phyloP scores from a whole-genome alignment of 345 rosid species.

The Angophora floribunda region DNA sequence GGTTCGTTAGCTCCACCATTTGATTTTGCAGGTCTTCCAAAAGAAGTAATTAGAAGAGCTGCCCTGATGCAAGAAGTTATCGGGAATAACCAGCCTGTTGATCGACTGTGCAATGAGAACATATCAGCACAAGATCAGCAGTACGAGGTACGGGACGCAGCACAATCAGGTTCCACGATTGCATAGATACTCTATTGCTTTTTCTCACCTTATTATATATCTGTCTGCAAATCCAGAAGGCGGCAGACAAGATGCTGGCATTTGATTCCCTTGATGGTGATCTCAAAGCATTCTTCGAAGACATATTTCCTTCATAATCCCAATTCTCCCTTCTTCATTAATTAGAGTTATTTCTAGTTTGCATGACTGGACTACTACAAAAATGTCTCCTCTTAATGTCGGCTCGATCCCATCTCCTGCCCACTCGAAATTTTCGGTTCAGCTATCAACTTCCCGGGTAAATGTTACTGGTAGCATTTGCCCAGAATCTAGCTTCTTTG shows the following conservation, averaged over 20 bases:
- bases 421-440: neutral
- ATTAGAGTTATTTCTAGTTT: neutral
- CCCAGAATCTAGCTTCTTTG: neutral
- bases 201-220: neutral
- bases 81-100: conserved; percentile 34
- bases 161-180: neutral
- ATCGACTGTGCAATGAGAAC: conserved; percentile 42
- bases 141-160: conserved; percentile 34
- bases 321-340: neutral
- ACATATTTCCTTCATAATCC: conserved; percentile 25
- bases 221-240: conserved; percentile 37
- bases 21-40: conserved; percentile 54
- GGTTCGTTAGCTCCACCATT: neutral
- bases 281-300: conserved; percentile 49
- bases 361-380: neutral
- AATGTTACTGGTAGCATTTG: neutral
- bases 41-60: conserved; percentile 78
- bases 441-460: neutral
- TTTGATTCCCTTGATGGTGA: conserved; percentile 53
- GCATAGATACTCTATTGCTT: neutral
- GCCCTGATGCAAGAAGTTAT: conserved; percentile 41
- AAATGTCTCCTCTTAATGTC: neutral
- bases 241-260: conserved; percentile 54
- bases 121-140: conserved; percentile 57
- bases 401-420: neutral